Conservation (phyloP, 305 asterid genomes). For the Fraxinus sp. region DNA sequence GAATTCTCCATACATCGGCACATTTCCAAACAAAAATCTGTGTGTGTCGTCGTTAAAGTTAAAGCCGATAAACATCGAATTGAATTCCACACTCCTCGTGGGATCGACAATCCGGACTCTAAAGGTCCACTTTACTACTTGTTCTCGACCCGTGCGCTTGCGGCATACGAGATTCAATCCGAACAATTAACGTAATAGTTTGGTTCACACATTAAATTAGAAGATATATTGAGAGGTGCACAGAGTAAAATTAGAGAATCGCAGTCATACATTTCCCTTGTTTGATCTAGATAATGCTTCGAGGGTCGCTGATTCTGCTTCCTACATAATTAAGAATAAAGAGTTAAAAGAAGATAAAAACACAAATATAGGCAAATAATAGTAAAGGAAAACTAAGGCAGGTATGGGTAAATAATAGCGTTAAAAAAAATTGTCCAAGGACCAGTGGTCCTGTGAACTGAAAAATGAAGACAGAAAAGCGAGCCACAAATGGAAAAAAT, state of each 20-base stretch:
- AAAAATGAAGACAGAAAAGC: neutral
- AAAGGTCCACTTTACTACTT: too few relatives aligned
- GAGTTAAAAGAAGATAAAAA: constrained; percentile 16
- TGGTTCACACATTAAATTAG: neutral
- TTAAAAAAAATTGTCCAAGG: constrained; percentile 22
- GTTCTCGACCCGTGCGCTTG: too few relatives aligned
- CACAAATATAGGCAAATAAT: constrained; percentile 20
- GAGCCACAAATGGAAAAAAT: neutral
- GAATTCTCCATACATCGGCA: neutral
- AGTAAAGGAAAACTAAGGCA: neutral
- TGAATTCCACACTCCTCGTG: too few relatives aligned
- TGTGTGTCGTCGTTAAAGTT: too few relatives aligned
- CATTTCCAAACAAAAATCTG: neutral
- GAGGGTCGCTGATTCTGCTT: constrained; percentile 91
- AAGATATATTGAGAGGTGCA: constrained; percentile 6
- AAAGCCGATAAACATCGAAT: too few relatives aligned
- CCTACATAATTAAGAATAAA: constrained; percentile 47
- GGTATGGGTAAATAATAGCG: neutral
- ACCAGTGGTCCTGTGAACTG: neutral
- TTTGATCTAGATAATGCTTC: constrained; percentile 89
- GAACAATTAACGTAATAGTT: neutral
- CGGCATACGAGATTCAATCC: too few relatives aligned
- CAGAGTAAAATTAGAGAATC: constrained; percentile 19
- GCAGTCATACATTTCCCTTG: constrained; percentile 73
- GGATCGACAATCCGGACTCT: too few relatives aligned